A percentile compares a stretch with the other conserved stretches of the same genome.
Evolutionary conservation across 352 stramenopile species (phyloP).

Genomic region (Globisporangium cystogenes): DNA sequence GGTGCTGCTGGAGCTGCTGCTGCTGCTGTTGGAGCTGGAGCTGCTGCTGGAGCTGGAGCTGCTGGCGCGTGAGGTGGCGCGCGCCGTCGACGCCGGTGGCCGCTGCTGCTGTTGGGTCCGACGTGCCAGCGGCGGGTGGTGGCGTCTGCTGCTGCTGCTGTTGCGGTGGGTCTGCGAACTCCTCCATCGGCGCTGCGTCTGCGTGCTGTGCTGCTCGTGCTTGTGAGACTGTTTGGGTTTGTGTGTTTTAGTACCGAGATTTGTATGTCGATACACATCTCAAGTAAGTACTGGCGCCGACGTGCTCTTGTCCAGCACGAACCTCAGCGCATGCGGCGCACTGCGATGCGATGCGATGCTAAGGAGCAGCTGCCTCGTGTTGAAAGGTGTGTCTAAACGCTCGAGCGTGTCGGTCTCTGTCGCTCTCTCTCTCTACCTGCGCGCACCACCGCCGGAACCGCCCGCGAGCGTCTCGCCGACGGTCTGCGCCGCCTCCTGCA

Average conservation of each 20-base stretch:
- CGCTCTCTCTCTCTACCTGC: background rate
- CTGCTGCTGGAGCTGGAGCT: conserved; percentile 3
- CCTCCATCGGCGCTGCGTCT: background rate
- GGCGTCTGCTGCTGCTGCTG: background rate
- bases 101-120: conserved; percentile 6
- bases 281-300: too few species aligned
- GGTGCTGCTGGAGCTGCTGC: conserved; percentile 4
- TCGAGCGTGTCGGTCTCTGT: background rate
- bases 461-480: conserved; percentile 51
- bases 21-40: conserved; percentile 2
- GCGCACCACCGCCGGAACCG: conserved; percentile 2
- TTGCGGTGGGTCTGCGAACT: background rate
- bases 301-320: too few species aligned
- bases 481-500: conserved; percentile 65
- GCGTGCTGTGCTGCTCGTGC: background rate
- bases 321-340: too few species aligned
- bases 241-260: too few species aligned
- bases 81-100: background rate
- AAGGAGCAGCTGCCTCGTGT: background rate
- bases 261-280: too few species aligned
- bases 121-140: background rate
- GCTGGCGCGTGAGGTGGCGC: conserved; percentile 9
- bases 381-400: background rate
- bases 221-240: too few species aligned
- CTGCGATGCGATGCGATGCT: too few species aligned